Percentiles rank a stretch among this genome's conserved stretches.
These are phyloP conservation scores for Hanseniaspora taiwanica DNA, from an alignment of 805 yeast species.

Conservation along the genomic window DNA sequence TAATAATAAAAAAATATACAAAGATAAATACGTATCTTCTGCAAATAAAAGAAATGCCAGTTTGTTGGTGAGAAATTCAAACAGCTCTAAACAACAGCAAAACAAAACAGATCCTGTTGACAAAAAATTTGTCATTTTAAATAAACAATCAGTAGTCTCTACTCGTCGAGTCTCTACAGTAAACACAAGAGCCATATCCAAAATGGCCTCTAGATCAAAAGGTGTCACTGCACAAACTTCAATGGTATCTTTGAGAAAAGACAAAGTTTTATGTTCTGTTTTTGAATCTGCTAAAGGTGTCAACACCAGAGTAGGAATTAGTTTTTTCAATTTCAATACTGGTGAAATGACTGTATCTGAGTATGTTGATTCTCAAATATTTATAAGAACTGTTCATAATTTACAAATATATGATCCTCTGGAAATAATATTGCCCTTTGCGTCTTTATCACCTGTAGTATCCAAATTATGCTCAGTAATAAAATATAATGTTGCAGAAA, in stretches of 20 bases:
- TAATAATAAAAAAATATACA: not conserved
- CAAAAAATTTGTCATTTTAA: not conserved
- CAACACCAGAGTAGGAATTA: conserved; percentile 26
- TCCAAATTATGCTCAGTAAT: conserved; percentile 26
- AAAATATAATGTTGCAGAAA: conserved; percentile 19
- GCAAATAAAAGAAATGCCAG: not conserved
- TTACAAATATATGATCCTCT: conserved; percentile 24
- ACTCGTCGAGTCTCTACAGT: too few species aligned
- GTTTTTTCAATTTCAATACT: conserved; percentile 26
- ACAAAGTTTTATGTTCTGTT: conserved; percentile 17
- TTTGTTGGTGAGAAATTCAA: too few species aligned
- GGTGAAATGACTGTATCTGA: conserved; percentile 27
- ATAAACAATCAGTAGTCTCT: too few species aligned
- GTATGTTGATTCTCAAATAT: conserved; percentile 32
- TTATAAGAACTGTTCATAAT: conserved; percentile 31
- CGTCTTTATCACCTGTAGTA: conserved; percentile 15
- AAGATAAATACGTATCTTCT: not conserved
- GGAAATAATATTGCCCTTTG: conserved; percentile 25
- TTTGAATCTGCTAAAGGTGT: conserved; percentile 18
- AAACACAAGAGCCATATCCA: not conserved
- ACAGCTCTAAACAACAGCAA: too few species aligned
- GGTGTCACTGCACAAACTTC: not conserved
- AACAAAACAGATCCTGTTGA: too few species aligned
- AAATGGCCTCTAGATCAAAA: not conserved
- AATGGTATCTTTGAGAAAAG: not conserved